Conservation (phyloP, 2,329 filamentous ascomycete species). For the Fonsecaea erecta region DNA sequence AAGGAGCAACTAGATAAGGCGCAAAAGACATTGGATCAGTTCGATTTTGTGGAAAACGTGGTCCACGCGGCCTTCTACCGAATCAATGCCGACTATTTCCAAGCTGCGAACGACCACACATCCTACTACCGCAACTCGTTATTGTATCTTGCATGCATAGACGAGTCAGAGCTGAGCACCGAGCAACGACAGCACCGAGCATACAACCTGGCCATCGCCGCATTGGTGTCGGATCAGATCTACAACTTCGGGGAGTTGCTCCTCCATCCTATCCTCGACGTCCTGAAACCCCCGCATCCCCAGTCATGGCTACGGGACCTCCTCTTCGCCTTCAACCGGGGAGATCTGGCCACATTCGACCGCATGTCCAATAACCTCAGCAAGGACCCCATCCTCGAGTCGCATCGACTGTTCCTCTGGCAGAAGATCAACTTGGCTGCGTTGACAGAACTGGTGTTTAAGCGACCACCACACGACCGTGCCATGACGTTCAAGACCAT, state of each 20-base stretch:
- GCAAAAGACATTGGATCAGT: slow-evolving; percentile 84
- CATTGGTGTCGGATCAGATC: slow-evolving; percentile 89
- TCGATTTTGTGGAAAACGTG: slow-evolving; percentile 92
- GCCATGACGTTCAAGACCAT: slow-evolving; percentile 92
- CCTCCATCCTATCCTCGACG: slow-evolving; percentile 91
- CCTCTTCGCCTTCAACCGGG: slow-evolving; percentile 97
- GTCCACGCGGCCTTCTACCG: slow-evolving; percentile 97
- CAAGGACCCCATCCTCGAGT: slow-evolving; percentile 76
- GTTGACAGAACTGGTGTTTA: slow-evolving; percentile 94
- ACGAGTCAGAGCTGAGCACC: slow-evolving; percentile 70
- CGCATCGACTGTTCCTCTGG: slow-evolving; percentile 82
- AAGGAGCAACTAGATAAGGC: slow-evolving; percentile 85
- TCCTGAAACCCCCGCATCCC: slow-evolving; percentile 66
- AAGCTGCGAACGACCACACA: slow-evolving; percentile 88
- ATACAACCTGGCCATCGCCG: slow-evolving; percentile 90
- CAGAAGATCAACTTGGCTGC: slow-evolving; percentile 98
- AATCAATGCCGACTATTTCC: slow-evolving; percentile 92
- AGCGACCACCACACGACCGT: slow-evolving; percentile 90
- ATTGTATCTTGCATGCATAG: slow-evolving; percentile 96
- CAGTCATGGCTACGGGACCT: slow-evolving; percentile 85
- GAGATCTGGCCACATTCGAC: slow-evolving; percentile 87
- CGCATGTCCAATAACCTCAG: slow-evolving; percentile 78
- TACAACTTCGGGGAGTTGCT: slow-evolving; percentile 99
- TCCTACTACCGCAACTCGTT: slow-evolving; percentile 97
- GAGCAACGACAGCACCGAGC: slow-evolving; percentile 80